Evolutionary conservation across 257 asterid genomes (phyloP).

Genomic region (Echites panduratus): DNA sequence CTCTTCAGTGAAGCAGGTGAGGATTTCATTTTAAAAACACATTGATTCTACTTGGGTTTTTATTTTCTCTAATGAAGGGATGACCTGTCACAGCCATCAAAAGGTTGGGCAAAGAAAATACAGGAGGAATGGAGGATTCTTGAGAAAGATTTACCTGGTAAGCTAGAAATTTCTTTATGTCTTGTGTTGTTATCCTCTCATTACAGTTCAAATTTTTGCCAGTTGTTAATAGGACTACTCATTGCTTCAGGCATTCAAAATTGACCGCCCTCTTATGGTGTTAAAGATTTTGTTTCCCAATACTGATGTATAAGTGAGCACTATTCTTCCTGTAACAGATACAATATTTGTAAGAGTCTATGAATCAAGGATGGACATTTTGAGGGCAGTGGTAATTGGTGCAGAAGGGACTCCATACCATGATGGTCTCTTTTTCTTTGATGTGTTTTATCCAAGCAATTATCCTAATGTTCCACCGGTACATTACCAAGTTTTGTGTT

Average conservation of each 20-base stretch:
- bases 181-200: background rate
- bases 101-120: conserved; percentile 78
- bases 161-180: background rate
- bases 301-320: background rate
- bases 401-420: conserved; percentile 98
- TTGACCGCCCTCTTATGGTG: background rate
- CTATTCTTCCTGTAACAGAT: conserved; percentile 37
- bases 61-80: conserved; percentile 6
- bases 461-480: conserved; percentile 93
- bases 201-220: background rate
- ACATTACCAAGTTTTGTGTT: conserved; percentile 22
- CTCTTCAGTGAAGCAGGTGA: conserved; percentile 47
- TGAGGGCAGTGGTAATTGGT: conserved; percentile 89
- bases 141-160: conserved; percentile 85
- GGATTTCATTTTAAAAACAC: background rate
- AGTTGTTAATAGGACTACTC: background rate
- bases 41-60: conserved; percentile 8
- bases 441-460: conserved; percentile 61
- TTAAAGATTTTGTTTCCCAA: background rate
- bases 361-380: conserved; percentile 86
- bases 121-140: conserved; percentile 94
- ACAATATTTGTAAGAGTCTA: conserved; percentile 76
- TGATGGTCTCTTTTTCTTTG: conserved; percentile 96
- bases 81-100: conserved; percentile 44
- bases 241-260: background rate